A percentile compares a stretch with the other conserved stretches of the same genome.
These are phyloP conservation scores for Fraxinus sp. DNA, from an alignment of 305 asterid genomes.

Conservation along the genomic window DNA sequence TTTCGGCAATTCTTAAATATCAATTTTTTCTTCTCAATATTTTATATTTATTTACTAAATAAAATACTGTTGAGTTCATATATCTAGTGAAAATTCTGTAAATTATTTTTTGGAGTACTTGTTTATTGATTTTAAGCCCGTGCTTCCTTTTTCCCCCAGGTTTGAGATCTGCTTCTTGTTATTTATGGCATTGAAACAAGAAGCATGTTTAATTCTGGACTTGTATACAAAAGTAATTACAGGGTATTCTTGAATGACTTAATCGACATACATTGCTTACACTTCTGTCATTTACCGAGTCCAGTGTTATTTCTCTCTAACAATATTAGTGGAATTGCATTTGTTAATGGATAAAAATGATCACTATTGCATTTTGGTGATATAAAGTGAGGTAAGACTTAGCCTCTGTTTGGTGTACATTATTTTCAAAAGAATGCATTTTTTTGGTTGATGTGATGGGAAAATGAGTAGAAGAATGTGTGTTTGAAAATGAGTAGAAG, in stretches of 20 bases:
- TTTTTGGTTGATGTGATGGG: too few species aligned
- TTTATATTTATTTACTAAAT: background rate
- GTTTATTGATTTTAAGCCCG: background rate
- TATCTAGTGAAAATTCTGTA: background rate
- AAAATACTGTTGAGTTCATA: background rate
- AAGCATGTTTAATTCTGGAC: slow-evolving; percentile 3
- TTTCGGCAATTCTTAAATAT: background rate
- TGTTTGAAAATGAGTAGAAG: too few species aligned
- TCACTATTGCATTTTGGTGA: too few species aligned
- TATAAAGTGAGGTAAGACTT: too few species aligned
- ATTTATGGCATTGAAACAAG: slow-evolving; percentile 9
- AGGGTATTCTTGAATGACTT: background rate
- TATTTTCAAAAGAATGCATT: too few species aligned
- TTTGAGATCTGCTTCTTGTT: background rate
- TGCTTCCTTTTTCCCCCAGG: slow-evolving; percentile 1
- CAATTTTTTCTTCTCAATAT: slow-evolving; percentile 8
- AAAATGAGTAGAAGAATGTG: too few species aligned
- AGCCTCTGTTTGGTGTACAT: too few species aligned
- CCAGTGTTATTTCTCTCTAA: too few species aligned
- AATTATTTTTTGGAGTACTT: background rate
- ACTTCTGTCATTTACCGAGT: slow-evolving; percentile 19
- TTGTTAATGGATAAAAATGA: too few species aligned
- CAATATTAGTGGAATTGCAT: too few species aligned
- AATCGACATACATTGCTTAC: slow-evolving; percentile 16
- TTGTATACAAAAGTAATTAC: background rate